Evolutionary conservation across 1,284 basidiomycete species (phyloP).

Genomic region (Pholiota adiposa): DNA sequence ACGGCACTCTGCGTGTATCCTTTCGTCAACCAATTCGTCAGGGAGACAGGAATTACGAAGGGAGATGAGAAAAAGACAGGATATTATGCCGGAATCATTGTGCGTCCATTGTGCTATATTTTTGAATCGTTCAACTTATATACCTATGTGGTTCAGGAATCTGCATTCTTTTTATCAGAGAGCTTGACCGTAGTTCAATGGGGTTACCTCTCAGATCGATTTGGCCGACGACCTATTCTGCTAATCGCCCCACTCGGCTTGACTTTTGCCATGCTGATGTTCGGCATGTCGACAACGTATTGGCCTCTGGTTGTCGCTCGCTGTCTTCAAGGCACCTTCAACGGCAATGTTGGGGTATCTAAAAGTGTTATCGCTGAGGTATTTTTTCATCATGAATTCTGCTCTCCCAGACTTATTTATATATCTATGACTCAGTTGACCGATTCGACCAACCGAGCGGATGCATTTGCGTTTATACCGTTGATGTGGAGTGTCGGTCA

Average conservation of each 20-base stretch:
- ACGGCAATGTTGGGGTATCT: slow-evolving; percentile 43
- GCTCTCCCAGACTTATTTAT: no score
- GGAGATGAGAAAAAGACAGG: slow-evolving; percentile 50
- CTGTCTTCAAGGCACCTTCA: slow-evolving; percentile 49
- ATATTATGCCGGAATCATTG: slow-evolving; percentile 55
- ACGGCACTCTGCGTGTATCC: slow-evolving; percentile 56
- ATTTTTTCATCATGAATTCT: background rate
- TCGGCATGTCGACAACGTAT: slow-evolving; percentile 48
- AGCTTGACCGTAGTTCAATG: slow-evolving; percentile 45
- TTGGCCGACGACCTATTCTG: slow-evolving; percentile 50
- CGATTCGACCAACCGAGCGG: slow-evolving; percentile 48
- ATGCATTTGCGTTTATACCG: slow-evolving; percentile 46
- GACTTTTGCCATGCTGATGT: slow-evolving; percentile 42
- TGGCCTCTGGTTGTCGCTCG: slow-evolving; percentile 43
- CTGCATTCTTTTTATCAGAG: slow-evolving; percentile 47
- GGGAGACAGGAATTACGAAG: slow-evolving; percentile 48
- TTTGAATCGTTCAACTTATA: background rate
- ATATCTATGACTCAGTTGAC: slow-evolving; percentile 34
- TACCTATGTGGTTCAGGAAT: slow-evolving; percentile 36
- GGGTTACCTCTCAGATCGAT: slow-evolving; percentile 47
- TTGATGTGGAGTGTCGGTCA: slow-evolving; percentile 46
- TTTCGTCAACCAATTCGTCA: slow-evolving; percentile 53
- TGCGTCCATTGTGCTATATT: slow-evolving; percentile 23
- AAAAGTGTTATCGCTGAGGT: slow-evolving; percentile 32
- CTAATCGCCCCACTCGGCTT: slow-evolving; percentile 49